Conservation (phyloP, 768 basidiomycete genomes). For the Pleurotus eryngii region DNA sequence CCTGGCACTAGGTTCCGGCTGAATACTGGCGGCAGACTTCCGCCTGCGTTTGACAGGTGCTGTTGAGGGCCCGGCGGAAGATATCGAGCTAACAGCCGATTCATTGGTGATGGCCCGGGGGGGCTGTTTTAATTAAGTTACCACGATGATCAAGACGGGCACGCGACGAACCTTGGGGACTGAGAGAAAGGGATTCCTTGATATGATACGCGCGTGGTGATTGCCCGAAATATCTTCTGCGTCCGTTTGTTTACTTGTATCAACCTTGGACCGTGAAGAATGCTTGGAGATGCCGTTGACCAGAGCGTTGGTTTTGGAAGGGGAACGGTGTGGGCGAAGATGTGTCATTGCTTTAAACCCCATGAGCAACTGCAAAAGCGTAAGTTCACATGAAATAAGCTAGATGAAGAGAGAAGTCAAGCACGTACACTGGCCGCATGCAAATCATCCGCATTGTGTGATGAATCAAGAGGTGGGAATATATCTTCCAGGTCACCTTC, state of each 20-base stretch:
- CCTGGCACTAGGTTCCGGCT: conserved; percentile 35
- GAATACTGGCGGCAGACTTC: conserved; percentile 25
- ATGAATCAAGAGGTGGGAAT: conserved; percentile 18
- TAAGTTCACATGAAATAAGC: neutral
- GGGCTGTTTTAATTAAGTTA: too few relatives aligned
- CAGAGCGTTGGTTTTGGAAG: neutral
- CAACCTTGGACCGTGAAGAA: neutral
- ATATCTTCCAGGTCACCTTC: conserved; percentile 51
- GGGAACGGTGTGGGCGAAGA: neutral
- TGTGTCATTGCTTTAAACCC: too few relatives aligned
- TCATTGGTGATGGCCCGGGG: conserved; percentile 14
- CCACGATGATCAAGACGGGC: too few relatives aligned
- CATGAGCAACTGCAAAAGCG: neutral
- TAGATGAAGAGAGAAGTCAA: too few relatives aligned
- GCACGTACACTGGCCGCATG: conserved; percentile 54
- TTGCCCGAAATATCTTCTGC: conserved; percentile 11
- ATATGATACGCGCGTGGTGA: neutral
- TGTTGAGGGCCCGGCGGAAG: conserved; percentile 27
- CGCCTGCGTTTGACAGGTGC: conserved; percentile 37
- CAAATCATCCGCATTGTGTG: conserved; percentile 45
- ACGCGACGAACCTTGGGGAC: too few relatives aligned
- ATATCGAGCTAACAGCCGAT: conserved; percentile 13
- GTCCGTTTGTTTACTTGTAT: conserved; percentile 27
- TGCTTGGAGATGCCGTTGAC: neutral
- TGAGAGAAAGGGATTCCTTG: neutral